Conservation (phyloP, 768 basidiomycete genomes). For the Kwoniella sp. region DNA sequence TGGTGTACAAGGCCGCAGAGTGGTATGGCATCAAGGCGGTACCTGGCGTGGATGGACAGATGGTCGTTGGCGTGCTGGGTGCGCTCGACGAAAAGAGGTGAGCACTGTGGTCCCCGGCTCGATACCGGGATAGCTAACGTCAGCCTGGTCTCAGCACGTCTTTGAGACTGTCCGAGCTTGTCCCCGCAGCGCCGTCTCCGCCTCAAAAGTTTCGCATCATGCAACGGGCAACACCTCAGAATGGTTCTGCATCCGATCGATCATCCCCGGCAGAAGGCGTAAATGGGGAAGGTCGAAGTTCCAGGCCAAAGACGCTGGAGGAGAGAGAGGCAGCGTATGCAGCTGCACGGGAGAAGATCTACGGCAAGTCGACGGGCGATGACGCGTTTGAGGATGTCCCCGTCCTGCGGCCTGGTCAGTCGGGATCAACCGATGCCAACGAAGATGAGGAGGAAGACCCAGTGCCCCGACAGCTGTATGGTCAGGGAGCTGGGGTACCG, state of each 20-base stretch:
- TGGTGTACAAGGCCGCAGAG: conserved; percentile 45
- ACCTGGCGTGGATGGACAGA: conserved; percentile 21
- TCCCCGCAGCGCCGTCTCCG: conserved; percentile 19
- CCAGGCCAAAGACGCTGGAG: conserved; percentile 33
- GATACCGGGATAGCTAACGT: background rate
- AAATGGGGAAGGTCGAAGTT: conserved; percentile 5
- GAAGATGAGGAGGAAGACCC: conserved; percentile 34
- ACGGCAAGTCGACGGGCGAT: conserved; percentile 13
- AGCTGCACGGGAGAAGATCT: conserved; percentile 32
- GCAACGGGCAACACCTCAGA: conserved; percentile 20
- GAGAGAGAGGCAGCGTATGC: conserved; percentile 41
- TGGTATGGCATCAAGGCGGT: conserved; percentile 46
- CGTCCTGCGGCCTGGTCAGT: background rate
- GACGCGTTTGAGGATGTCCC: background rate
- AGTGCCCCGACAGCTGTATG: conserved; percentile 27
- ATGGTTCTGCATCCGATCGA: background rate
- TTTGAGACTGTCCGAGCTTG: conserved; percentile 25
- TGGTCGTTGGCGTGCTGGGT: conserved; percentile 30
- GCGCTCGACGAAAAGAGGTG: conserved; percentile 30
- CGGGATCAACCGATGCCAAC: background rate
- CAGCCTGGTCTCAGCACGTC: conserved; percentile 9
- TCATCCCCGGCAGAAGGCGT: conserved; percentile 21
- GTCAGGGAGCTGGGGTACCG: background rate
- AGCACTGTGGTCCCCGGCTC: background rate
- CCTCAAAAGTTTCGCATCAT: conserved; percentile 36